Evolutionary conservation across 2,329 filamentous ascomycete species (phyloP).

Genomic region (Neonectria faginata): DNA sequence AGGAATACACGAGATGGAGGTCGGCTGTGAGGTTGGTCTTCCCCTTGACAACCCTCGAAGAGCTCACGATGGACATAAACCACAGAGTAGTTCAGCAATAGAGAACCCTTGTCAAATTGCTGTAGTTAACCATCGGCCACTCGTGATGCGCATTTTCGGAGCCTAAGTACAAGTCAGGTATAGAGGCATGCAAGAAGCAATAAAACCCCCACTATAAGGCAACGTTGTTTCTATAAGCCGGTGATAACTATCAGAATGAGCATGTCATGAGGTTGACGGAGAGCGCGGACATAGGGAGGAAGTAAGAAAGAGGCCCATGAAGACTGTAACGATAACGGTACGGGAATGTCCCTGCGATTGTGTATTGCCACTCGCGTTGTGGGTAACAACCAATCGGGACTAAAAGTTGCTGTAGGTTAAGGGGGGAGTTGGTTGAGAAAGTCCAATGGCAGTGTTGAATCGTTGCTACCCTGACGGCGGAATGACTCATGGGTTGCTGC

Average conservation of each 20-base stretch:
- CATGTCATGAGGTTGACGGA: neutral
- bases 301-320: constrained; percentile 1
- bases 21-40: neutral
- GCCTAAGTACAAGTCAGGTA: constrained; percentile 1
- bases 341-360: neutral
- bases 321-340: constrained; percentile 15
- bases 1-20: neutral
- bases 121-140: neutral
- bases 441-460: neutral
- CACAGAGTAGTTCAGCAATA: neutral
- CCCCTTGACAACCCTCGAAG: neutral
- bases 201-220: neutral
- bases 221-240: neutral
- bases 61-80: neutral
- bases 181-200: constrained; percentile 7
- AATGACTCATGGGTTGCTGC: neutral
- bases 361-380: neutral
- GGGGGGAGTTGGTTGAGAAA: neutral
- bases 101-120: neutral
- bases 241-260: neutral
- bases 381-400: constrained; percentile 1
- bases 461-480: constrained; percentile 11
- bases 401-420: constrained; percentile 2
- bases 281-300: neutral
- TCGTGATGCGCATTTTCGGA: neutral